Base-by-base conservation (phyloP, 2,329 filamentous ascomycete genomes). In the Fusarium pseudonygamai region DNA sequence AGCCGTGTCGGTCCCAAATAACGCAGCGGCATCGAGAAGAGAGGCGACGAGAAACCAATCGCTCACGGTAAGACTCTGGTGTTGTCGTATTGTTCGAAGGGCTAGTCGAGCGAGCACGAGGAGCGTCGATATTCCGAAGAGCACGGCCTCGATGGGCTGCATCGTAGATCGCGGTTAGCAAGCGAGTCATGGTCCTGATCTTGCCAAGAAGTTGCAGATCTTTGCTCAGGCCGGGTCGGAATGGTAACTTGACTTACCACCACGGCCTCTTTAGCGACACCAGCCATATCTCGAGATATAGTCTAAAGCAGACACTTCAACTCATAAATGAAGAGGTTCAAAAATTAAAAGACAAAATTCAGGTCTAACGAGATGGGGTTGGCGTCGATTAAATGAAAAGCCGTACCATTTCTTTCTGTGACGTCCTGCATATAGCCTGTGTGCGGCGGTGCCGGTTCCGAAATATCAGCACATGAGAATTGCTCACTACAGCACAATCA, bases 41-140 rank as follows among this genome's bases (percentile, higher is more conserved):
- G 78, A 79, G 20, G 56, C 68, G 11, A 79, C 24, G 26, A 80
- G 75, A 14, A 80, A 64, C 77, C 78, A 80, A 26, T 80, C 78
- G 46, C 78, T 78, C 13, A 75, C n/a, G 3, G 78, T 80, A n/a
- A 80, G 79, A 18, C 57, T 50, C 39, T 72, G 68, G 3, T 59
- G 70, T 61, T 80, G 78, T 24, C 64, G 74, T 4, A 76, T 64
- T 6, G 78, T 72, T 28, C 78, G 78, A 39, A 80, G 72, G 11
- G 62, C 45, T 22, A 80, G 20, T 15, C 78, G 78, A 5, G 71
- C 73, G 32, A 68, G 26, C 0, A 79, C 70, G 46, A 80, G 64
- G 13, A 75, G 15, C 7, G 74, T 45, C 40, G 78, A 71, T 28
- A 79, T 30, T 8, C 49, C 56, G 12, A 80, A 60, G 24, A 80